phyloP scores from a whole-genome alignment of 2,329 filamentous ascomycete species.

The Ustulina deusta region DNA sequence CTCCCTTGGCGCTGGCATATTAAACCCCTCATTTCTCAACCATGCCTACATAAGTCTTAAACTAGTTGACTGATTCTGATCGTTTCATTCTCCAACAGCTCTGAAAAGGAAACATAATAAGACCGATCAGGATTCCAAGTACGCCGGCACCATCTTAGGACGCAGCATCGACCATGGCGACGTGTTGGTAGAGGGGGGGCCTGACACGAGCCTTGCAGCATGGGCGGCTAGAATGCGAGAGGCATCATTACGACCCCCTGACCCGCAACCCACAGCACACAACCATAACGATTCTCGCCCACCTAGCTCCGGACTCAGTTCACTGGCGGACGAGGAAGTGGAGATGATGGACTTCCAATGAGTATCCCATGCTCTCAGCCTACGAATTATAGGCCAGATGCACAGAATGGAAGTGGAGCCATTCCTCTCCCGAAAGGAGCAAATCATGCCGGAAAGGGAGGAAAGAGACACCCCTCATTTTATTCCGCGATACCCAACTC shows the following conservation, averaged over 20 bases:
- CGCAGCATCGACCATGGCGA: constrained; percentile 76
- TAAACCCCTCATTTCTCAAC: background rate
- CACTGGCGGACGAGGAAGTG: constrained; percentile 61
- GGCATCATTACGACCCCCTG: constrained; percentile 47
- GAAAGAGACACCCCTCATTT: background rate
- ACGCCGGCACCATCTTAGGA: constrained; percentile 85
- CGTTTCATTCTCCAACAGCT: constrained; percentile 58
- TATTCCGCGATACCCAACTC: constrained; percentile 23
- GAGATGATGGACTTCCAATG: constrained; percentile 56
- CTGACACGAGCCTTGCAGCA: constrained; percentile 72
- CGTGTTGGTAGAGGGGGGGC: constrained; percentile 82
- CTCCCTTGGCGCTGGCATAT: constrained; percentile 33
- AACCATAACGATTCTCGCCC: constrained; percentile 57
- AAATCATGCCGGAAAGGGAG: background rate
- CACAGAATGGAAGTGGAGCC: background rate
- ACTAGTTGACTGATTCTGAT: constrained; percentile 1
- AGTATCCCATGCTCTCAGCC: background rate
- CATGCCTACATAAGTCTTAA: background rate
- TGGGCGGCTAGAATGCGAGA: constrained; percentile 66
- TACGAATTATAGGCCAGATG: background rate
- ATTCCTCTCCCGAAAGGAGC: background rate
- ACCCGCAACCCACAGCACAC: constrained; percentile 41
- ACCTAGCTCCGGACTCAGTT: constrained; percentile 68
- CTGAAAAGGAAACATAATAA: constrained; percentile 95
- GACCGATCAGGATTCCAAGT: constrained; percentile 86